phyloP scores from a whole-genome alignment of 176 grass and related monocot species.

The Bothriochloa decipiens region DNA sequence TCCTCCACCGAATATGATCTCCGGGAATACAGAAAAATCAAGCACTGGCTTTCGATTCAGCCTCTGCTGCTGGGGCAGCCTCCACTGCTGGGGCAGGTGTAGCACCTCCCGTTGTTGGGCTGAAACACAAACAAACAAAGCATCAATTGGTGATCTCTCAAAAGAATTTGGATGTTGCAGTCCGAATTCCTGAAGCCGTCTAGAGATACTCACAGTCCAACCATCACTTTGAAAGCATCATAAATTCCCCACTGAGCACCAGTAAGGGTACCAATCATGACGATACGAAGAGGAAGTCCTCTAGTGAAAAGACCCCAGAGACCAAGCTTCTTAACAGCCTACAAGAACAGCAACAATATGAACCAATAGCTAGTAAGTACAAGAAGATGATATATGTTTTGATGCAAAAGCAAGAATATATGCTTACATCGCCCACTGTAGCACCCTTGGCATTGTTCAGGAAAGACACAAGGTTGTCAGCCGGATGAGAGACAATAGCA shows the following conservation, averaged over 20 bases:
- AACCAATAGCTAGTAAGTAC: neutral
- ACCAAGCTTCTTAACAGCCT: conserved; percentile 95
- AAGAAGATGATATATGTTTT: neutral
- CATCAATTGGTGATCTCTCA: conserved; percentile 6
- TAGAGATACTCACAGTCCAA: conserved; percentile 82
- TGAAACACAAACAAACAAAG: conserved; percentile 37
- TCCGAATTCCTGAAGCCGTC: neutral
- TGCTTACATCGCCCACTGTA: conserved; percentile 86
- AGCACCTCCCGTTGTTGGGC: conserved; percentile 90
- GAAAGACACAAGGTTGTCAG: conserved; percentile 96
- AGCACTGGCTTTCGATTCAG: conserved; percentile 46
- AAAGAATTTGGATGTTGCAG: neutral
- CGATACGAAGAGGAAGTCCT: conserved; percentile 92
- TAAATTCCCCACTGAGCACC: conserved; percentile 98
- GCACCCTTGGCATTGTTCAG: conserved; percentile 96
- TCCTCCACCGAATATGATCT: conserved; percentile 38
- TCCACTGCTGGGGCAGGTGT: conserved; percentile 51
- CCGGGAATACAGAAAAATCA: conserved; percentile 53
- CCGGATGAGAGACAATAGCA: conserved; percentile 86
- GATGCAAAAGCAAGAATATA: neutral
- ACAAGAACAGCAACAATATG: conserved; percentile 21
- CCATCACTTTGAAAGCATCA: conserved; percentile 93
- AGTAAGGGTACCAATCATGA: conserved; percentile 96
- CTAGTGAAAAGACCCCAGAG: conserved; percentile 83
- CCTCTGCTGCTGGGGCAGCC: conserved; percentile 44